Conservation (phyloP, 129 eudicot species). For the Flaveria sonorensis region DNA sequence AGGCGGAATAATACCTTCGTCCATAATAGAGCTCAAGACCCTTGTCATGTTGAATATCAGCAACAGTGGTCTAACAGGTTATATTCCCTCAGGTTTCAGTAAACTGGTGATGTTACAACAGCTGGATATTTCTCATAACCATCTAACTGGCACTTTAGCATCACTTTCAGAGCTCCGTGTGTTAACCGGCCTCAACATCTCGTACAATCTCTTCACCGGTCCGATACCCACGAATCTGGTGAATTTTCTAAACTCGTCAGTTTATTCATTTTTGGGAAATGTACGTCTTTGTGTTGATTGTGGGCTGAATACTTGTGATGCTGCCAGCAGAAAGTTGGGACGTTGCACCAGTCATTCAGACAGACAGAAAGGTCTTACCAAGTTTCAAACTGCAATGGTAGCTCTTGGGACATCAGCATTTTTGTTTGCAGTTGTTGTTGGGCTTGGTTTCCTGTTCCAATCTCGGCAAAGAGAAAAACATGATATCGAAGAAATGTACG, state of each 20-base stretch:
- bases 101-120: conserved; percentile 50
- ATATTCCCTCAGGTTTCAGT: conserved; percentile 51
- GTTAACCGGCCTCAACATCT: conserved; percentile 52
- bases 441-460: conserved; percentile 36
- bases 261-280: conserved; percentile 53
- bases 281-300: conserved; percentile 64
- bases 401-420: conserved; percentile 49
- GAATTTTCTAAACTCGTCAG: conserved; percentile 51
- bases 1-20: conserved; percentile 59
- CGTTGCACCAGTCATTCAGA: conserved; percentile 38
- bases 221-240: conserved; percentile 54
- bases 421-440: conserved; percentile 42
- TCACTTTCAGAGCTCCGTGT: conserved; percentile 45
- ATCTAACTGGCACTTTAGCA: conserved; percentile 60
- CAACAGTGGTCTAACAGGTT: conserved; percentile 55
- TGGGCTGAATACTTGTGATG: conserved; percentile 38
- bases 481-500: conserved; percentile 38
- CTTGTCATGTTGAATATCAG: conserved; percentile 64
- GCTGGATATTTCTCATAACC: conserved; percentile 64
- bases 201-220: conserved; percentile 65
- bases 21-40: conserved; percentile 41
- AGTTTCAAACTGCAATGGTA: conserved; percentile 46
- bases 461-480: conserved; percentile 32
- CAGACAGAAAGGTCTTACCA: conserved; percentile 40
- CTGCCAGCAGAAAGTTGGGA: conserved; percentile 35